phyloP scores from a whole-genome alignment of 2,329 filamentous ascomycete species.

The Exophiala calicioides region DNA sequence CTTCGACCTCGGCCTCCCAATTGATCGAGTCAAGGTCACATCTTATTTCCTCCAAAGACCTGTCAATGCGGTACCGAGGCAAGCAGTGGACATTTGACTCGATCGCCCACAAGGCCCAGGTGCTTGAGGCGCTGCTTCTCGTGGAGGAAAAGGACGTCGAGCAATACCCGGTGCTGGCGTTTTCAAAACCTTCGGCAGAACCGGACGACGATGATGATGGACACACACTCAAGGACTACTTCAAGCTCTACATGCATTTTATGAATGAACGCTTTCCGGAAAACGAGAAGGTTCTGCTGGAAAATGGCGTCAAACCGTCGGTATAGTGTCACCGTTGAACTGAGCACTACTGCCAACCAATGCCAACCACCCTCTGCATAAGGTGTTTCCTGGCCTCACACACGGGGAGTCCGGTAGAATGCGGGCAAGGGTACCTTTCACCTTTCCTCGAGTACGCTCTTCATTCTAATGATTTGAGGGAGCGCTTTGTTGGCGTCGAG shows the following conservation, averaged over 20 bases:
- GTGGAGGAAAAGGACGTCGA: slow-evolving; percentile 20
- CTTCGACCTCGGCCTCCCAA: not conserved
- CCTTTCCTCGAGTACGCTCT: too few species aligned
- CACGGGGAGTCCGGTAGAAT: too few species aligned
- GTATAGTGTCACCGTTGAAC: too few species aligned
- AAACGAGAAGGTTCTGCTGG: slow-evolving; percentile 15
- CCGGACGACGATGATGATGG: slow-evolving; percentile 5
- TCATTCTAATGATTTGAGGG: too few species aligned
- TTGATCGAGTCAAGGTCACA: slow-evolving; percentile 1
- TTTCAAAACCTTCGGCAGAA: slow-evolving; percentile 7
- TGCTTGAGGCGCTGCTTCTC: slow-evolving; percentile 16
- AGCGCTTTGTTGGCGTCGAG: too few species aligned
- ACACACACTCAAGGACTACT: slow-evolving; percentile 15
- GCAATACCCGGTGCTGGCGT: slow-evolving; percentile 13
- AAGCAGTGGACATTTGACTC: slow-evolving; percentile 16
- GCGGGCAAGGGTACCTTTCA: too few species aligned
- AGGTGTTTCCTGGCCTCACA: too few species aligned
- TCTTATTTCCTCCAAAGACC: slow-evolving; percentile 2
- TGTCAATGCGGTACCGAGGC: slow-evolving; percentile 13
- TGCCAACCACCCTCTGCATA: too few species aligned
- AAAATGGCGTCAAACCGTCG: slow-evolving; percentile 17
- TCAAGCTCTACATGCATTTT: slow-evolving; percentile 17
- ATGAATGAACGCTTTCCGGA: slow-evolving; percentile 17
- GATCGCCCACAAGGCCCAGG: slow-evolving; percentile 18
- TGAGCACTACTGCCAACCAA: too few species aligned